These are phyloP conservation scores for Stephania japonica DNA, from an alignment of 164 flowering plant genomes.

Conservation along the genomic window DNA sequence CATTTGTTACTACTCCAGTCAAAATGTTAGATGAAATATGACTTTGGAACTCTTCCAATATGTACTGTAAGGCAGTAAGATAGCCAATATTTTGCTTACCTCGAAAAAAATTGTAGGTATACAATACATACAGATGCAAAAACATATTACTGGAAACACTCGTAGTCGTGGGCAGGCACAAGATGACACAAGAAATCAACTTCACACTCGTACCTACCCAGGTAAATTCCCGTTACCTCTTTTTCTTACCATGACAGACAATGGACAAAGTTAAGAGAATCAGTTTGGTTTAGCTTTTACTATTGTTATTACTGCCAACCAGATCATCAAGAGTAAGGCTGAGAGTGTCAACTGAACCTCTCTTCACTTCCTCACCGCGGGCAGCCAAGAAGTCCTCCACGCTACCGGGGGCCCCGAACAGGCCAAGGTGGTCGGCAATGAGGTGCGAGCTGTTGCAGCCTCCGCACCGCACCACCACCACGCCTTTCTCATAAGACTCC, in stretches of 20 bases:
- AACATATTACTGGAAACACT: background rate
- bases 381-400: constrained; percentile 79
- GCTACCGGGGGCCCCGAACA: constrained; percentile 88
- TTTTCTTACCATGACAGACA: too few relatives aligned
- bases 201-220: background rate
- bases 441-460: constrained; percentile 82
- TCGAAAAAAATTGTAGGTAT: background rate
- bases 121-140: background rate
- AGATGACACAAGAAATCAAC: background rate
- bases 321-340: constrained; percentile 74
- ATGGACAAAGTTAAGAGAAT: background rate
- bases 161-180: too few relatives aligned
- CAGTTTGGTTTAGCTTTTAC: background rate
- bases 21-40: background rate
- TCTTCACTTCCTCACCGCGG: constrained; percentile 78
- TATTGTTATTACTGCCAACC: constrained; percentile 41
- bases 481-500: constrained; percentile 90
- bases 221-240: background rate
- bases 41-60: background rate
- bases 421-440: constrained; percentile 84
- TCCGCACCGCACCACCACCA: constrained; percentile 77
- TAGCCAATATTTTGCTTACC: background rate
- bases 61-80: background rate
- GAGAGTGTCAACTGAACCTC: constrained; percentile 58
- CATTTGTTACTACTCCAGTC: background rate